phyloP scores from a whole-genome alignment of 2,329 filamentous ascomycete species.

The Xylaria multiplex region DNA sequence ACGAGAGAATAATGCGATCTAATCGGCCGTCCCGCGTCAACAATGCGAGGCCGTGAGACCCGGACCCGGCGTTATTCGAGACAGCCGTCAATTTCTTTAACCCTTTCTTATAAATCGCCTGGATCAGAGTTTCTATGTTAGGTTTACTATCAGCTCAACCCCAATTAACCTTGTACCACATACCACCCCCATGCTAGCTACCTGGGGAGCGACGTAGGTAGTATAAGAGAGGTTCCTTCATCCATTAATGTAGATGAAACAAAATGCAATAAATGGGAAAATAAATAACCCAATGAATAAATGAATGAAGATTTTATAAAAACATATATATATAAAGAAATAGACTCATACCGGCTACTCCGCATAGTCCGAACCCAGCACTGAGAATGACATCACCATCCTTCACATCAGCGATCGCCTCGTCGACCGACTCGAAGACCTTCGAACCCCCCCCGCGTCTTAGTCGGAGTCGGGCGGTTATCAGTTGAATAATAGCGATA shows the following conservation, averaged over 20 bases:
- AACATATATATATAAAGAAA: neutral
- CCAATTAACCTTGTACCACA: neutral
- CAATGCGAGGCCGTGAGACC: constrained; percentile 73
- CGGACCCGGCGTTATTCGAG: constrained; percentile 82
- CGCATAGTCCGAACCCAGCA: constrained; percentile 84
- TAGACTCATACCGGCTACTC: constrained; percentile 68
- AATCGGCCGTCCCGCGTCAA: constrained; percentile 77
- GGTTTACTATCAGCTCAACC: constrained; percentile 19
- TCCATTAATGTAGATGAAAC: neutral
- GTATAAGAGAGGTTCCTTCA: neutral
- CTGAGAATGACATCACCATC: constrained; percentile 77
- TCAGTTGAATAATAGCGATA: constrained; percentile 28
- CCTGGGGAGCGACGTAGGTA: neutral
- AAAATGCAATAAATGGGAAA: neutral
- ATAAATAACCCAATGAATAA: neutral
- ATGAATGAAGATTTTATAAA: too few species aligned
- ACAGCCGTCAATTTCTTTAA: constrained; percentile 75
- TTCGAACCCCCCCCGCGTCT: constrained; percentile 55
- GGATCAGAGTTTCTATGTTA: constrained; percentile 73
- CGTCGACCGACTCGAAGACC: constrained; percentile 66
- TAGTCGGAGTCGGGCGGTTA: constrained; percentile 27
- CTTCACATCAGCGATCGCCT: constrained; percentile 75
- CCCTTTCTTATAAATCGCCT: constrained; percentile 70
- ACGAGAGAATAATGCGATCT: constrained; percentile 76
- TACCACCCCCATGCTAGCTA: neutral